Evolutionary conservation across 1,284 basidiomycete genomes (phyloP), one percentile per base, ranked within the genome.

Genomic region (Caloboletus firmus): DNA sequence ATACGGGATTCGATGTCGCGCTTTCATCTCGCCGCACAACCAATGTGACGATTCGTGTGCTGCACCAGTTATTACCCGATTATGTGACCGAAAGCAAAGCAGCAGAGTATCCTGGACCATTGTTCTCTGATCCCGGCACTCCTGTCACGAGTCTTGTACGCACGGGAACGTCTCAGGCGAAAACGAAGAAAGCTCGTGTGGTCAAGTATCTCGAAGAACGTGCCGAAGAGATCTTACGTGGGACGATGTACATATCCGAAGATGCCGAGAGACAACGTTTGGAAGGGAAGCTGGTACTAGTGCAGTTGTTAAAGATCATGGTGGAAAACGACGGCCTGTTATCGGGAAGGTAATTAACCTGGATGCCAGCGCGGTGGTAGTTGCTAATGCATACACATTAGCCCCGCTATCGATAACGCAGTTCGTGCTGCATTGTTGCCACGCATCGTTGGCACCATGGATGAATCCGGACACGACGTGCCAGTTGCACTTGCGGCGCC

Each of bases 301-400:
- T 93, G 31, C 84, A 82, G 60, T 65, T 97, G 36, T 72, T 97
- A 50, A 87, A 81, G 64, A 76, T 89, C 9, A 81, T 97, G 80
- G 79, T 97, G 0, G 87, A 94, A 61, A 84, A 95, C 63, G 93
- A 97, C 58, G 95, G 95, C 0, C 83, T 83, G 49, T 71, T 96
- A 24, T 82, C 84, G 40, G 93, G 93, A 72, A 90, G 82, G 93
- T 96, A 22, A 57, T 18, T 11, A 35, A 26, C 36, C 52, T 34
- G 40, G 22, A 51, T 20, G 13, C 40, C 28, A 34, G 30, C 11
- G 43, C 39, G 35, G 45, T 44, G 37, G 51, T 43, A 40, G 51
- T 58, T 60, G 37, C 58, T 63, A 59, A 66, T 35, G 64, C n/a
- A 45, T 53, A 11, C 43, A 30, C 37, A 42, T n/a, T 63, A 94